Base-by-base conservation (phyloP, 257 asterid species). In the Thymus mandschuricus region DNA sequence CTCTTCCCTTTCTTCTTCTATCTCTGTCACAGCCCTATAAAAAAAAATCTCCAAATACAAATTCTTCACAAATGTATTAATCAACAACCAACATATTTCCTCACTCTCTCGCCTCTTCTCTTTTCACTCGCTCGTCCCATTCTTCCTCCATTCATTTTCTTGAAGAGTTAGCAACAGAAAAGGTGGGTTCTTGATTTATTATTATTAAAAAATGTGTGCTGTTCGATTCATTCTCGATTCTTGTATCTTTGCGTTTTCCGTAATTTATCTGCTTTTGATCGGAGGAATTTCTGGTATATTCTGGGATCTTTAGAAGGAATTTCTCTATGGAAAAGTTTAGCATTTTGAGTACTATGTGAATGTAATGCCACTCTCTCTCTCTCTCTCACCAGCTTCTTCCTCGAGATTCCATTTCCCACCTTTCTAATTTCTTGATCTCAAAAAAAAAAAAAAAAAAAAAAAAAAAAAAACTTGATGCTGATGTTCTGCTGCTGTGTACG, bases 111-210 rank as follows among this genome's bases (percentile, higher is more conserved):
- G 6, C 21, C 21, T 21, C 21, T 21, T 21, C 64, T 35, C 55
- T 58, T 58, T 52, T 65, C 68, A 48, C 73, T 68, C 43, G 51
- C 10, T 60, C 75, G 61, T 4, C 15, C 56, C 56, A 54, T 73
- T 67, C 27, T 29, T 30, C 64, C 8, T 21, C 68, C 30, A 29
- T 11, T 34, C 66, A 45, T 13, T 21, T 54, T 68, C 66, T 54
- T 44, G 49, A 56, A 21, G 43, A 13, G 29, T 29, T 70, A 72
- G 21, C 71, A 56, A 38, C 7, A 69, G 72, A 57, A 11, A 73
- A 75, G 82, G 85, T 75, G 51, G 54, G 35, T 40, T 58, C 76
- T 75, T 71, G 38, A 62, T 46, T 51, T 64, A 55, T 21, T 21
- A 21, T 21, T 21, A 21, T 21, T 21, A 21, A 21, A 21, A 21